These are phyloP conservation scores for Kazachstania sp. DNA, from an alignment of 1,139 yeast species.

Conservation along the genomic window DNA sequence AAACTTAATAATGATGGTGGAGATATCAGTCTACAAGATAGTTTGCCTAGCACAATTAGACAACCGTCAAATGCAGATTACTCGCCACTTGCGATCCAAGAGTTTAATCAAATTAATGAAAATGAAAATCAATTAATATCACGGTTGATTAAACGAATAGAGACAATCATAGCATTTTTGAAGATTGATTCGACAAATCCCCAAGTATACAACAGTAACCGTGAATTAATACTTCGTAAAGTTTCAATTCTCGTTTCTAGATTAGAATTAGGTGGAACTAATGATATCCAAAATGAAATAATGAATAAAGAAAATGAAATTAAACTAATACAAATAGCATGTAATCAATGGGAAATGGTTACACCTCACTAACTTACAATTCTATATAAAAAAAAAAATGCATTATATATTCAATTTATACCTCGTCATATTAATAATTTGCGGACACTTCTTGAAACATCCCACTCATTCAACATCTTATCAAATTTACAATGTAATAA, in stretches of 20 bases:
- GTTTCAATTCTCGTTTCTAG: slow-evolving; percentile 18
- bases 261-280: slow-evolving; percentile 15
- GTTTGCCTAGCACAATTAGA: not conserved
- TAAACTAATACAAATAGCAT: slow-evolving; percentile 15
- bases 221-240: slow-evolving; percentile 17
- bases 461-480: slow-evolving; percentile 53
- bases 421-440: slow-evolving; percentile 46
- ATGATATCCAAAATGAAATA: slow-evolving; percentile 22
- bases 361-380: slow-evolving; percentile 3
- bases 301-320: slow-evolving; percentile 23
- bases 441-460: slow-evolving; percentile 58
- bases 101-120: slow-evolving; percentile 1
- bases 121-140: slow-evolving; percentile 8
- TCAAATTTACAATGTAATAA: slow-evolving; percentile 68
- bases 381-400: not conserved
- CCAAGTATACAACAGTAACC: not conserved
- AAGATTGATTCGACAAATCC: slow-evolving; percentile 3
- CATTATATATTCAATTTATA: not conserved
- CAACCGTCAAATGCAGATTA: not conserved
- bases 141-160: slow-evolving; percentile 13
- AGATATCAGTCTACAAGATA: too few relatives aligned
- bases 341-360: slow-evolving; percentile 27
- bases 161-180: slow-evolving; percentile 16
- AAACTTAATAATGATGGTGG: not conserved
- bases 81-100: not conserved